These are phyloP conservation scores for Candida suzukii DNA, from an alignment of 805 yeast species.

Conservation along the genomic window DNA sequence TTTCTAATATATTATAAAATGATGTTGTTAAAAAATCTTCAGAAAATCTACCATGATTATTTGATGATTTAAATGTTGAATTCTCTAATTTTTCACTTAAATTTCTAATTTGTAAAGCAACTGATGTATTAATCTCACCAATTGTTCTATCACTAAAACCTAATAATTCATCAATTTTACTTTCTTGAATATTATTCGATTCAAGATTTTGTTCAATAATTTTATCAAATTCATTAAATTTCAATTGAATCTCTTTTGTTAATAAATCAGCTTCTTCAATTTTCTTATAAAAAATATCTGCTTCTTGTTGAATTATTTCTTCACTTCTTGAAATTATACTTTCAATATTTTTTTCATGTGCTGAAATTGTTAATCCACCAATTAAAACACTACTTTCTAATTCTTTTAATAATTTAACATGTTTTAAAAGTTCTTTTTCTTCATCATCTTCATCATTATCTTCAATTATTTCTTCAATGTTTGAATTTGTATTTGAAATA, in stretches of 20 bases:
- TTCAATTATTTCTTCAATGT: background rate
- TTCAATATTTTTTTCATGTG: slow-evolving; percentile 3
- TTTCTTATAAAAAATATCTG: slow-evolving; percentile 8
- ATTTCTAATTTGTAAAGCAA: slow-evolving; percentile 53
- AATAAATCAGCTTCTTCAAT: slow-evolving; percentile 13
- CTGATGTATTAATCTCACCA: slow-evolving; percentile 67
- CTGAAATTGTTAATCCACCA: background rate
- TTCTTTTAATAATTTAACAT: background rate
- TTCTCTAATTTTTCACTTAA: slow-evolving; percentile 42
- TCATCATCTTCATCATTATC: slow-evolving; percentile 2
- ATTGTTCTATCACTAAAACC: slow-evolving; percentile 61
- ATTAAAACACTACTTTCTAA: background rate
- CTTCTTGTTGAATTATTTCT: slow-evolving; percentile 3
- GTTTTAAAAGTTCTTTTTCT: slow-evolving; percentile 1
- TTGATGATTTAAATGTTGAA: slow-evolving; percentile 19
- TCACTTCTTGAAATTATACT: slow-evolving; percentile 13
- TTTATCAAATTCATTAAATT: slow-evolving; percentile 1
- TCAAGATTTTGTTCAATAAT: slow-evolving; percentile 14
- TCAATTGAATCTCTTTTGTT: background rate
- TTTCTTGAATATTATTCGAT: slow-evolving; percentile 19
- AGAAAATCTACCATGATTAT: slow-evolving; percentile 5
- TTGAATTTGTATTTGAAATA: background rate
- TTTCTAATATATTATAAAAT: slow-evolving; percentile 42
- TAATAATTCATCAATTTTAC: slow-evolving; percentile 51
- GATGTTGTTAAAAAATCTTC: slow-evolving; percentile 30